Base-by-base conservation (phyloP, 768 basidiomycete species). In the Mycena capillaripes region DNA sequence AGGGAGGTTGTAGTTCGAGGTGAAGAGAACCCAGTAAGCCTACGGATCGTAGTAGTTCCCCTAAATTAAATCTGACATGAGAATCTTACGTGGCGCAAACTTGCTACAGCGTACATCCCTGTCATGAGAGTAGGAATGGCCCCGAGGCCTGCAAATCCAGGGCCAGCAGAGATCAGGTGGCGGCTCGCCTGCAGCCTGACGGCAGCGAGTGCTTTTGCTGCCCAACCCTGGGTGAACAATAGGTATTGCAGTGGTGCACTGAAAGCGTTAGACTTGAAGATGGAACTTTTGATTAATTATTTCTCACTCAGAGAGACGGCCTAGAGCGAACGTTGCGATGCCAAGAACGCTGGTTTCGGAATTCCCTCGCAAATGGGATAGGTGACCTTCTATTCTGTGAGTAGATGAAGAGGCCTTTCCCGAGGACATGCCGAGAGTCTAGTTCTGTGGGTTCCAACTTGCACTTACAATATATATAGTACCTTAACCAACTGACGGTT, bases 201-300 rank as follows among this genome's bases (percentile, higher is more conserved):
- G 32, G 66, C 62, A 9, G 61, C 38, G 40, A 75, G 70, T 5
- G 21, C 66, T 38, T 71, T 75, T 5, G 71, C 73, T 11, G 70
- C 70, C 73, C 70, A 75, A n/a, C 69, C 73, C 62, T 68, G 21
- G 21, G 44, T 71, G 21, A 74, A 74, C 53, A 71, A 62, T 19
- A 68, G 8, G 55, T 74, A 71, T 53, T 74, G 73, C 25, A 74
- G 66, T 25, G 73, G 69, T 9, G 69, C 73, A 66, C 73, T 74
- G 27, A n/a, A 23, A 25, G 36, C 14, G 56, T 56, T 10, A 56
- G 32, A 57, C 5, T 38, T 4, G 32, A 9, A n/a, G n/a, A n/a
- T n/a, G n/a, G n/a, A n/a, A n/a, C n/a, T n/a, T n/a, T 11, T 12
- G 25, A 9, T 21, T 38, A 34, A n/a, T 32, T 34, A 57, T 57